Evolutionary conservation across 345 rosid species (phyloP).

Genomic region (Salix purpurea): DNA sequence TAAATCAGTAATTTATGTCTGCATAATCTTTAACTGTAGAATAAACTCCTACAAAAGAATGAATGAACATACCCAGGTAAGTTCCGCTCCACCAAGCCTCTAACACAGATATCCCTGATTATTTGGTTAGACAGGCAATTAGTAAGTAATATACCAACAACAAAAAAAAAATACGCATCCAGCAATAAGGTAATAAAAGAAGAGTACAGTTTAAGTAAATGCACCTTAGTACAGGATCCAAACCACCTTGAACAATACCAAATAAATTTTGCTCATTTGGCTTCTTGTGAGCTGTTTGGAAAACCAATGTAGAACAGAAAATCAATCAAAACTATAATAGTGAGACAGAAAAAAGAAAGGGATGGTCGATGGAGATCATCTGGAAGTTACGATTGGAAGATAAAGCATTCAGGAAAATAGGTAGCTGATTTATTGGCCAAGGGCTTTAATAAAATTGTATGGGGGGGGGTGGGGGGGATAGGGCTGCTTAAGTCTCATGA

Average conservation of each 20-base stretch:
- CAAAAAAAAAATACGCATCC: neutral
- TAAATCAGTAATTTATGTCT: neutral
- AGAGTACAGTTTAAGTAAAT: constrained; percentile 2
- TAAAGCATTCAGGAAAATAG: neutral
- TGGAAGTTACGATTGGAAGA: neutral
- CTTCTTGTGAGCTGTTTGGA: constrained; percentile 58
- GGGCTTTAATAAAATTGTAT: neutral
- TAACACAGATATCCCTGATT: constrained; percentile 66
- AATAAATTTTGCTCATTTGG: constrained; percentile 74
- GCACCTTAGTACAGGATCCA: constrained; percentile 70
- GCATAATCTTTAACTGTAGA: neutral
- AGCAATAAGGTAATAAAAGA: neutral
- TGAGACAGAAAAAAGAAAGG: neutral
- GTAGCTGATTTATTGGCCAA: too few species aligned
- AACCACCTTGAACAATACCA: constrained; percentile 78
- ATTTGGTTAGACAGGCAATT: neutral
- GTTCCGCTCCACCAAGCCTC: constrained; percentile 64
- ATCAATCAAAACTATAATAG: constrained; percentile 7
- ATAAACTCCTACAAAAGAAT: neutral
- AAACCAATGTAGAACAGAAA: constrained; percentile 5
- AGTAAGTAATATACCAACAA: neutral
- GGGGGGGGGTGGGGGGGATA: neutral
- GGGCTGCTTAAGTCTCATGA: neutral
- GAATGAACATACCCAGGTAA: constrained; percentile 61
- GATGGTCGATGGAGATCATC: neutral